Conservation (phyloP, 2,329 filamentous ascomycete genomes). For the Monilinia vaccinii-corymbosi region DNA sequence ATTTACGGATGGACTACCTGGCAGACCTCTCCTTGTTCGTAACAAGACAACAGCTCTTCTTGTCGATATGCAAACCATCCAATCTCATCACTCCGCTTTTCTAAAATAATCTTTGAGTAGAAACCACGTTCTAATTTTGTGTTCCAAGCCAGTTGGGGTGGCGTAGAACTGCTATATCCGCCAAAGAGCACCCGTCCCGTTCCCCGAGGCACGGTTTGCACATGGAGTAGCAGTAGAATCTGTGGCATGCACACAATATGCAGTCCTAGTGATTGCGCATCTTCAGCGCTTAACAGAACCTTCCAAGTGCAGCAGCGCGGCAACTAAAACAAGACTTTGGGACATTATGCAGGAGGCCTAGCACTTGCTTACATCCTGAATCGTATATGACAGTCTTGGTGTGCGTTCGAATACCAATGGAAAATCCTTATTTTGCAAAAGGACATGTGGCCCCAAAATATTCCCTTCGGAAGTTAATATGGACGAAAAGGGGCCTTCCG, state of each 20-base stretch:
- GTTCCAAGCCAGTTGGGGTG: background rate
- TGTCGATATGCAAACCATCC: background rate
- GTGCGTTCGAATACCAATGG: background rate
- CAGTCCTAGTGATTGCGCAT: background rate
- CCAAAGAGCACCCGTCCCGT: constrained; percentile 8
- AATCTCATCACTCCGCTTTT: background rate
- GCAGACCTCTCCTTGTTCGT: background rate
- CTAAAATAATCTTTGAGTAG: background rate
- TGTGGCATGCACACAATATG: background rate
- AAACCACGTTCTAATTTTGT: background rate
- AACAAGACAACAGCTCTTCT: background rate
- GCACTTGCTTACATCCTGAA: background rate
- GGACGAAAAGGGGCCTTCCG: background rate
- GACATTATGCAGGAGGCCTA: background rate
- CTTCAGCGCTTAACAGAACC: constrained; percentile 1
- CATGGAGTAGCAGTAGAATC: background rate
- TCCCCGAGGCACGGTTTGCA: constrained; percentile 9
- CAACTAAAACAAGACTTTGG: background rate
- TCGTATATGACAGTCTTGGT: background rate
- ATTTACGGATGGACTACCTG: background rate
- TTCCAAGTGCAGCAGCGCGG: background rate
- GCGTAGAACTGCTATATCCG: background rate
- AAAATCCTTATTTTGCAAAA: background rate
- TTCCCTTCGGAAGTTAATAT: background rate
- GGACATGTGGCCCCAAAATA: background rate